These are phyloP conservation scores for Marchantia paleacea DNA, from an alignment of 225 moss, liverwort and hornwort species.

Conservation along the genomic window DNA sequence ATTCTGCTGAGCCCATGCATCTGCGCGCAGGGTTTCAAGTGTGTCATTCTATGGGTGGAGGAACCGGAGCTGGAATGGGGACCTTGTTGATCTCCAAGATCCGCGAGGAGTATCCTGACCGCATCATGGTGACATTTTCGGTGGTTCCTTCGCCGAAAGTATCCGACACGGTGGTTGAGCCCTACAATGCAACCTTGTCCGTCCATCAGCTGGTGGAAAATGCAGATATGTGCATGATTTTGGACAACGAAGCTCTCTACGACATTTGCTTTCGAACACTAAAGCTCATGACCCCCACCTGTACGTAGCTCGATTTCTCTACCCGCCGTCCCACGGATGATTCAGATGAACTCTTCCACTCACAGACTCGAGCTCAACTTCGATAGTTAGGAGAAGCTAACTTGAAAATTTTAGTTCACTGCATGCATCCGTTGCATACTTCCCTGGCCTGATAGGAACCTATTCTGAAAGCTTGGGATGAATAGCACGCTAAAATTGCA, in stretches of 20 bases:
- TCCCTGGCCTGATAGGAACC: neutral
- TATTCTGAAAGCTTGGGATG: neutral
- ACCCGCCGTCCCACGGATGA: neutral
- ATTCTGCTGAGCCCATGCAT: neutral
- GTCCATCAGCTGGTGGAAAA: slow-evolving; percentile 36
- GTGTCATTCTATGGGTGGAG: slow-evolving; percentile 36
- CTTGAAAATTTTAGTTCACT: neutral
- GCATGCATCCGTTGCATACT: neutral
- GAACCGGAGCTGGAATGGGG: slow-evolving; percentile 35
- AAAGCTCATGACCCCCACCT: slow-evolving; percentile 33
- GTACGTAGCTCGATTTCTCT: neutral
- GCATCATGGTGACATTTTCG: slow-evolving; percentile 32
- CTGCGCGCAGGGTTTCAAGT: slow-evolving; percentile 30
- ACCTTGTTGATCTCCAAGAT: slow-evolving; percentile 35
- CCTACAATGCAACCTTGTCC: slow-evolving; percentile 31
- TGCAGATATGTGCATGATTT: slow-evolving; percentile 34
- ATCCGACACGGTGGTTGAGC: slow-evolving; percentile 32
- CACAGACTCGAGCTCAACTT: neutral
- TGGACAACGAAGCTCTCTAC: slow-evolving; percentile 39
- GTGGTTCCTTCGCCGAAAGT: slow-evolving; percentile 34
- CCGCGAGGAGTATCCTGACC: slow-evolving; percentile 33
- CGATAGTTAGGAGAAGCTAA: neutral
- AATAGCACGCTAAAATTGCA: neutral
- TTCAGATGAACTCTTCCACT: neutral
- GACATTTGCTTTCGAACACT: slow-evolving; percentile 37